phyloP scores from a whole-genome alignment of 768 basidiomycete genomes.

The Amylocystis lapponica region DNA sequence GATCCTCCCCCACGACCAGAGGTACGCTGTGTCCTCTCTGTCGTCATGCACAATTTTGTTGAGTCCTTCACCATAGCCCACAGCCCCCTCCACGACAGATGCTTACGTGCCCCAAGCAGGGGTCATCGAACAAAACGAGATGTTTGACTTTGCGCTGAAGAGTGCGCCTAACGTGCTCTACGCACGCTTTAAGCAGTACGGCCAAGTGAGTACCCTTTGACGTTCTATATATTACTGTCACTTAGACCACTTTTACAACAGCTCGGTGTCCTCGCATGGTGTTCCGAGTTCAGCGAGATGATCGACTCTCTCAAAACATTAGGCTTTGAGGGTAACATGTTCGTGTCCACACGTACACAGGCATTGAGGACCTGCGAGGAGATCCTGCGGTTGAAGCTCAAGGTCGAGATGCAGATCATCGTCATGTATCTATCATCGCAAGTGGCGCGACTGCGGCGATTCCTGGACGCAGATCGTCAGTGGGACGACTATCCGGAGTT shows the following conservation, averaged over 20 bases:
- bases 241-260: conserved; percentile 22
- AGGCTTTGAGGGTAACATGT: conserved; percentile 84
- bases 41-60: background rate
- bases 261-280: conserved; percentile 86
- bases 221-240: background rate
- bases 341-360: conserved; percentile 68
- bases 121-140: conserved; percentile 72
- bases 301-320: conserved; percentile 75
- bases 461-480: conserved; percentile 65
- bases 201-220: conserved; percentile 48
- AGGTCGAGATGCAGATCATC: conserved; percentile 86
- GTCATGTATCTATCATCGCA: conserved; percentile 82
- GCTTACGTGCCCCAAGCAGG: conserved; percentile 59
- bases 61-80: background rate
- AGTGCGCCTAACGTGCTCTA: conserved; percentile 81
- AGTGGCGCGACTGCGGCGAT: conserved; percentile 70
- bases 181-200: conserved; percentile 75
- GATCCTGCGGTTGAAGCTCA: conserved; percentile 61
- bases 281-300: conserved; percentile 79
- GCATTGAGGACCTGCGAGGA: conserved; percentile 76
- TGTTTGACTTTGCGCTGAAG: conserved; percentile 66
- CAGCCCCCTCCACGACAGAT: conserved; percentile 33
- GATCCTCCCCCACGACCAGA: conserved; percentile 40
- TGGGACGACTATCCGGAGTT: conserved; percentile 77
- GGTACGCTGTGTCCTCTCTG: conserved; percentile 18